phyloP scores from a whole-genome alignment of 2,329 filamentous ascomycete species.

The Aspergillus caelatus region DNA sequence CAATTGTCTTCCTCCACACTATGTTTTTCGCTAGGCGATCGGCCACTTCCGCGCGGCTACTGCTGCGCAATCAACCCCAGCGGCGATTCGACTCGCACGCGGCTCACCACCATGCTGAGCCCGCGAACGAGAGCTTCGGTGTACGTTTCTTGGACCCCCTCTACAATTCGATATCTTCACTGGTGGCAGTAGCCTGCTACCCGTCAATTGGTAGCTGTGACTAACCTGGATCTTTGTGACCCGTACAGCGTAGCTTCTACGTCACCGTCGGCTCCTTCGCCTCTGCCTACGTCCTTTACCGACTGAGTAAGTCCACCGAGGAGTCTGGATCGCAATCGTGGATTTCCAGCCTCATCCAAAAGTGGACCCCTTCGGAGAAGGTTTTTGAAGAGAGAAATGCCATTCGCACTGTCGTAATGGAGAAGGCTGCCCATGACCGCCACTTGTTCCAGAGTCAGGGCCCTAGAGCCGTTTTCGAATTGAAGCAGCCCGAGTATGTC shows the following conservation, averaged over 20 bases:
- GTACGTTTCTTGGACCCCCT: slow-evolving; percentile 38
- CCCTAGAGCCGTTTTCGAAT: slow-evolving; percentile 50
- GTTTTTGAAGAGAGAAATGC: slow-evolving; percentile 60
- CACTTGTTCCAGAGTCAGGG: slow-evolving; percentile 58
- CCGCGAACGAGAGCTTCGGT: slow-evolving; percentile 50
- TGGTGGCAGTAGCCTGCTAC: neutral
- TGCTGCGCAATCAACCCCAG: slow-evolving; percentile 46
- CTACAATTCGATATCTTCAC: slow-evolving; percentile 14
- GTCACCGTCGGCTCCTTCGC: slow-evolving; percentile 47
- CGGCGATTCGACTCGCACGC: slow-evolving; percentile 49
- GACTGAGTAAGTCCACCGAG: slow-evolving; percentile 40
- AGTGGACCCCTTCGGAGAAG: slow-evolving; percentile 58
- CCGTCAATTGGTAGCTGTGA: slow-evolving; percentile 8
- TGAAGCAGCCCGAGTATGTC: slow-evolving; percentile 68
- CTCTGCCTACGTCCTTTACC: slow-evolving; percentile 47
- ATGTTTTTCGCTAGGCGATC: slow-evolving; percentile 48
- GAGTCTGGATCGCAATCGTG: slow-evolving; percentile 43
- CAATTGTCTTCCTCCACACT: slow-evolving; percentile 35
- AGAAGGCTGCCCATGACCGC: slow-evolving; percentile 65
- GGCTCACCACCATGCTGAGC: slow-evolving; percentile 43
- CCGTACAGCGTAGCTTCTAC: slow-evolving; percentile 51
- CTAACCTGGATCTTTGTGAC: slow-evolving; percentile 22
- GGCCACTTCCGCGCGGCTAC: slow-evolving; percentile 38
- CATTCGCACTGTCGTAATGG: slow-evolving; percentile 62
- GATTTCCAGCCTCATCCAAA: slow-evolving; percentile 54